Percentiles rank a stretch among this genome's conserved stretches.
Evolutionary conservation across 164 flowering plant species (phyloP).

Genomic region (Chimonanthus salicifolius): DNA sequence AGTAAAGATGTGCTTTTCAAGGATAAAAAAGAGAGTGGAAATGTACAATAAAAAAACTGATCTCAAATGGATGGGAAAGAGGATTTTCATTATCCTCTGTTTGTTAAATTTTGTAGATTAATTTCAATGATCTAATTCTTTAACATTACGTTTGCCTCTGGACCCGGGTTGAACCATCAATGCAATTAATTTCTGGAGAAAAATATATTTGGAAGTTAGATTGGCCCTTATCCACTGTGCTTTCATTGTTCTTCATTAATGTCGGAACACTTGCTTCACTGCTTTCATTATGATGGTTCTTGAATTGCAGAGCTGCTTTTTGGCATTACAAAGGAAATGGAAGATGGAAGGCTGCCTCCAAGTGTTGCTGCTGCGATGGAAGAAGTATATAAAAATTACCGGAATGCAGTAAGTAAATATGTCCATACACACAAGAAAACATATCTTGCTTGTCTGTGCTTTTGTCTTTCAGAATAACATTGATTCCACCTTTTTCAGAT

Average conservation of each 20-base stretch:
- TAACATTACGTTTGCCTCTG: too few species aligned
- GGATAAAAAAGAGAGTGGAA: too few species aligned
- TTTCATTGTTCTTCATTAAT: not conserved
- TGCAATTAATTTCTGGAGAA: too few species aligned
- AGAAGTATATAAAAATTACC: constrained; percentile 70
- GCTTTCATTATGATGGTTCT: not conserved
- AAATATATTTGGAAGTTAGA: not conserved
- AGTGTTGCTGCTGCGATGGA: constrained; percentile 71
- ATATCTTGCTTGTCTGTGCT: not conserved
- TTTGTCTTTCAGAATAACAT: not conserved
- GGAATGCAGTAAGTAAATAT: constrained; percentile 65
- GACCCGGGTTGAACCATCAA: too few species aligned
- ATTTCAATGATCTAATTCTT: not conserved
- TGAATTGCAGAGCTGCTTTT: constrained; percentile 57
- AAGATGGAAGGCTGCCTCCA: constrained; percentile 69
- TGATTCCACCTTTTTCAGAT: too few species aligned
- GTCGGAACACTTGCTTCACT: not conserved
- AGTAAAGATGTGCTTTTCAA: too few species aligned
- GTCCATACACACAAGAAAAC: not conserved
- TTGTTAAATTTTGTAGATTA: not conserved
- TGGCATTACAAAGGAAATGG: constrained; percentile 55
- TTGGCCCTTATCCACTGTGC: not conserved
- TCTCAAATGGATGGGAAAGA: too few species aligned
- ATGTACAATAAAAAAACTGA: too few species aligned
- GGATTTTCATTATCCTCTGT: not conserved